A percentile compares a stretch with the other conserved stretches of the same genome.
Conservation (phyloP, 352 stramenopile genomes). For the Ochromonadaceae sp. region DNA sequence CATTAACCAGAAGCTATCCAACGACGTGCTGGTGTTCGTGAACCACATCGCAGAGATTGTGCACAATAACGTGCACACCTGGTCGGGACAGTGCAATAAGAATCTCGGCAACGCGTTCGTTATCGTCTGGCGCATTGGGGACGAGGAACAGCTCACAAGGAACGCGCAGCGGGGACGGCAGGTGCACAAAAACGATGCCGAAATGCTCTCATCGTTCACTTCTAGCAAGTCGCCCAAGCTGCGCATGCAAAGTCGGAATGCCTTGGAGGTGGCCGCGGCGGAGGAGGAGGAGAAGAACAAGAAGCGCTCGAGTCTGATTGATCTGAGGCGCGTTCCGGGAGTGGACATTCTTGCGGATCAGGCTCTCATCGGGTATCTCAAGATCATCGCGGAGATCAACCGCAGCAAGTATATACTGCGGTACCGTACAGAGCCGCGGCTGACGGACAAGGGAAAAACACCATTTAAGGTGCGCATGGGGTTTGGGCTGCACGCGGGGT, state of each 20-base stretch:
- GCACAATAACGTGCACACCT: slow-evolving; percentile 76
- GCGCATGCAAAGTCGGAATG: too few species aligned
- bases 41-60: slow-evolving; percentile 91
- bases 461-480: slow-evolving; percentile 76
- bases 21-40: slow-evolving; percentile 92
- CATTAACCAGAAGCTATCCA: slow-evolving; percentile 68
- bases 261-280: too few species aligned
- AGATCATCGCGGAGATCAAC: slow-evolving; percentile 87
- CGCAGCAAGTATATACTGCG: slow-evolving; percentile 51
- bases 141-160: too few species aligned
- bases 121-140: slow-evolving; percentile 86
- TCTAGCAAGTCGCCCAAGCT: too few species aligned
- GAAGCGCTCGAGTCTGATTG: too few species aligned
- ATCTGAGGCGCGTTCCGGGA: slow-evolving; percentile 20
- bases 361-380: slow-evolving; percentile 82
- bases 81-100: slow-evolving; percentile 85
- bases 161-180: not conserved
- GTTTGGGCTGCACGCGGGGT: slow-evolving; percentile 92
- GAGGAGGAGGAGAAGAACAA: too few species aligned
- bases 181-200: not conserved
- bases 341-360: slow-evolving; percentile 49
- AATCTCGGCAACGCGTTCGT: slow-evolving; percentile 85
- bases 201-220: too few species aligned
- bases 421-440: slow-evolving; percentile 10
- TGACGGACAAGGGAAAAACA: slow-evolving; percentile 34